These are phyloP conservation scores for Favolaschia claudopus DNA, from an alignment of 768 basidiomycete species.

Conservation along the genomic window DNA sequence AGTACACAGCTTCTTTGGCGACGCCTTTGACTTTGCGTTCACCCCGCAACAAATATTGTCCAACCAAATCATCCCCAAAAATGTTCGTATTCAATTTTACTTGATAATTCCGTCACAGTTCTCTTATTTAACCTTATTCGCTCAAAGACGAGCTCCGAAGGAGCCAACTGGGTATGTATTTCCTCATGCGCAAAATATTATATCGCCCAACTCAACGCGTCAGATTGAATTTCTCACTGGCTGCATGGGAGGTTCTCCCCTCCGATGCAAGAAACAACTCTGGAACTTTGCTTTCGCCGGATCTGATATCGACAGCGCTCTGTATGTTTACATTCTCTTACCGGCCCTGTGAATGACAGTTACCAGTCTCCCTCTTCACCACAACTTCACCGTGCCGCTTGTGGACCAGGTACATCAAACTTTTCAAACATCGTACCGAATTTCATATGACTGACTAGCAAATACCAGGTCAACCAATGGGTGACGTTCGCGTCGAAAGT, in stretches of 20 bases:
- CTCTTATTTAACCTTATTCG: not conserved
- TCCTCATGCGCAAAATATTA: not conserved
- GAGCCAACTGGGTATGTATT: constrained; percentile 56
- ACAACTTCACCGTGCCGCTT: constrained; percentile 54
- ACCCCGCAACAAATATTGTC: constrained; percentile 49
- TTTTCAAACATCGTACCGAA: not conserved
- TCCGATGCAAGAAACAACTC: constrained; percentile 51
- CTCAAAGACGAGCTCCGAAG: constrained; percentile 59
- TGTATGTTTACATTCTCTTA: constrained; percentile 35
- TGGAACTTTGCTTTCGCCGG: constrained; percentile 68
- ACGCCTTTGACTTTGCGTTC: constrained; percentile 49
- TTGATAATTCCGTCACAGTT: not conserved
- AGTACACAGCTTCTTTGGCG: constrained; percentile 55
- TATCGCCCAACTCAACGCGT: not conserved
- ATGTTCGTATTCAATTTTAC: constrained; percentile 37
- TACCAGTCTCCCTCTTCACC: constrained; percentile 53
- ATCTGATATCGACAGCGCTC: constrained; percentile 49
- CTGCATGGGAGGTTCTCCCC: constrained; percentile 54
- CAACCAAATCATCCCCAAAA: constrained; percentile 53
- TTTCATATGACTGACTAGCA: too few species aligned
- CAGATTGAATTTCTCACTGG: constrained; percentile 63
- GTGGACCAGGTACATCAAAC: constrained; percentile 49
- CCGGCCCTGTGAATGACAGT: not conserved
- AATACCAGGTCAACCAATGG: constrained; percentile 63
- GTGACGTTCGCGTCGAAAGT: constrained; percentile 49